Base-by-base conservation (phyloP, 108 stramenopile species). In the Stephanodiscus minutulus region DNA sequence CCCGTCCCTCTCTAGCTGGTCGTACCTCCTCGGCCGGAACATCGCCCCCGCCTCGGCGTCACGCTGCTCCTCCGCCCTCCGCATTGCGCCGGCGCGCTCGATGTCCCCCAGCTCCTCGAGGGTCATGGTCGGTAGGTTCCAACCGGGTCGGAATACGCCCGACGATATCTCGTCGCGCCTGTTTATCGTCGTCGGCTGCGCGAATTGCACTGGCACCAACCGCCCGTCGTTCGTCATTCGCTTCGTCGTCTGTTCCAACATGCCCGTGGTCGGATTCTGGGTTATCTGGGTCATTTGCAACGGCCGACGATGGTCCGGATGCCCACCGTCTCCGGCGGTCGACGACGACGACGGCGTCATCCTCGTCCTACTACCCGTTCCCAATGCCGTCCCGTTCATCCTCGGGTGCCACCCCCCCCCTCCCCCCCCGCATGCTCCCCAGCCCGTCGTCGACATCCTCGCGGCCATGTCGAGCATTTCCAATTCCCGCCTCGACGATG, bases 111-210 rank as follows among this genome's bases (percentile, higher is more conserved):
- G 76, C 68, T 98, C 96, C 39, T 96, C 95, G 9, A 98, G 64
- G 21, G 92, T 77, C 96, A 98, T 97, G 37, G 98, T 98, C 7
- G 98, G 98, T 65, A 86, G 96, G 61, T 91, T 91, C 91, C 96
- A 95, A 18, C 91, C 84, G 1, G 97, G 97, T 43, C 90, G 92
- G 77, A 98, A 98, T 12, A 98, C 97, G 35, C 85, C 70, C 7
- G 90, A 82, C 37, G 84, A 71, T 5, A 98, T 79, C 68, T 88
- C 87, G 64, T 97, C 91, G 29, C 87, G 86, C 52, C 33, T 17
- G 12, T 41, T 44, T 0, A 55, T 5, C 20, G 62, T 47, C 18
- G 57, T 22, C 20, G 15, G 61, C 15, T 2, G 44, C 39, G 39
- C 39, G 39, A 11, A 39, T 11, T 9, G 39, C 5, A 39, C 11